A percentile compares a stretch with the other conserved stretches of the same genome.
phyloP scores from a whole-genome alignment of 129 eudicot species.

The carrot (Daucus carota) region DNA sequence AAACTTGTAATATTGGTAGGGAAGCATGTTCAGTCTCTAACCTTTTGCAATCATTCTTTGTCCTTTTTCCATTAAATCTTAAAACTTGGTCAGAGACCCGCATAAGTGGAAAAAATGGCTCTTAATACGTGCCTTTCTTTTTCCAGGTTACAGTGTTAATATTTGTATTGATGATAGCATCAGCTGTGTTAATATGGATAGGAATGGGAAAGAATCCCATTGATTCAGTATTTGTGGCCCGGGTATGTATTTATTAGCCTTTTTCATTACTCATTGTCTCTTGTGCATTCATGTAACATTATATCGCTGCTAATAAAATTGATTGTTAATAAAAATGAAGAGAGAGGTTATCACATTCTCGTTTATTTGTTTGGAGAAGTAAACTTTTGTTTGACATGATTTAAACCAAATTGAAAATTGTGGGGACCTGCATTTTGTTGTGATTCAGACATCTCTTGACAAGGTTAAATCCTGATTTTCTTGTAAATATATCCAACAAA shows the following conservation, averaged over 20 bases:
- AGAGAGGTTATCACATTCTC: not conserved
- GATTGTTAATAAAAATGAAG: not conserved
- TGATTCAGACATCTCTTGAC: not conserved
- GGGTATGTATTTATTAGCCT: slow-evolving; percentile 42
- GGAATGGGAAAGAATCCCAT: slow-evolving; percentile 80
- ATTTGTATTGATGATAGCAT: slow-evolving; percentile 56
- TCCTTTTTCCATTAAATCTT: not conserved
- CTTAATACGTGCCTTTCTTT: slow-evolving; percentile 9
- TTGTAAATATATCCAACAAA: not conserved
- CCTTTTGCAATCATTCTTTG: not conserved
- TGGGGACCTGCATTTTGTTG: not conserved
- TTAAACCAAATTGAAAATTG: not conserved
- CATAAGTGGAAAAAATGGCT: not conserved
- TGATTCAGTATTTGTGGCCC: slow-evolving; percentile 64
- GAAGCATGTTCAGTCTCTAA: slow-evolving; percentile 3
- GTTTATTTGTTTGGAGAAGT: not conserved
- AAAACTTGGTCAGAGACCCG: not conserved
- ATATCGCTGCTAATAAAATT: not conserved
- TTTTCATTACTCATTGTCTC: not conserved
- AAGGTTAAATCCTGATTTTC: not conserved
- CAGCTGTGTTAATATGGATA: slow-evolving; percentile 82
- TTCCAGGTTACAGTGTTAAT: slow-evolving; percentile 62
- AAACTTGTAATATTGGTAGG: slow-evolving; percentile 64
- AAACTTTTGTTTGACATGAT: not conserved
- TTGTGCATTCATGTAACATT: slow-evolving; percentile 6